Evolutionary conservation across 2,329 filamentous ascomycete species (phyloP), one percentile per base, ranked within the genome.

Genomic region (Aspergillus nomiae): DNA sequence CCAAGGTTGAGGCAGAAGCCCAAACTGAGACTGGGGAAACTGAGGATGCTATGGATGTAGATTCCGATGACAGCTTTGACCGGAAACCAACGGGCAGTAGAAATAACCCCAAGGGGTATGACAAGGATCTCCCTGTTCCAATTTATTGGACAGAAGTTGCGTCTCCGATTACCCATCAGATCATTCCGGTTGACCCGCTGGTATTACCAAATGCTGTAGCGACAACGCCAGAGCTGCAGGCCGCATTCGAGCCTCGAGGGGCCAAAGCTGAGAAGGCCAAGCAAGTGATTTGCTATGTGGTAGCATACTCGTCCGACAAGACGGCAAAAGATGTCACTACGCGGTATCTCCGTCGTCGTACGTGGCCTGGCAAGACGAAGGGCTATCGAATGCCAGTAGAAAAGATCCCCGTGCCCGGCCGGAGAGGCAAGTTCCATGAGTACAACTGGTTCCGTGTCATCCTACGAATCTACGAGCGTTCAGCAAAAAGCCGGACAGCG

Each of bases 241-340:
- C 90, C 61, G 86, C 86, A 1, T 89, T 98, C 58, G 93, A 97
- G 71, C 92, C 94, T 16, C 89, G 92, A 16, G 94, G 94, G 7
- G 86, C 84, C 41, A 92, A 91, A 73, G 92, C 94, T 0, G 92
- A 97, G 38, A 92, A 90, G 71, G 88, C 90, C 0, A 94, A 92
- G 69, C 94, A 98, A 76, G 87, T 96, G 14, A 92, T 97, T 72
- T 91, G 92, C 53, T 99, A 99, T 72, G 86, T 96, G 2, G 83
- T 98, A 24, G 94, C 90, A 0, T 92, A 91, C 77, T 92, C 91
- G 0, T 79, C 87, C 3, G 94, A 98, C 73, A 92, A 92, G 2
- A 94, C 92, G 0, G 94, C 92, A 14, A 98, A 98, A 75, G 95
- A 99, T 74, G 91, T 99, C 19, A 99, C 95, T 0, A 89, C 95